phyloP scores from a whole-genome alignment of 176 grass and related monocot genomes.

The Ensete ventricosum region DNA sequence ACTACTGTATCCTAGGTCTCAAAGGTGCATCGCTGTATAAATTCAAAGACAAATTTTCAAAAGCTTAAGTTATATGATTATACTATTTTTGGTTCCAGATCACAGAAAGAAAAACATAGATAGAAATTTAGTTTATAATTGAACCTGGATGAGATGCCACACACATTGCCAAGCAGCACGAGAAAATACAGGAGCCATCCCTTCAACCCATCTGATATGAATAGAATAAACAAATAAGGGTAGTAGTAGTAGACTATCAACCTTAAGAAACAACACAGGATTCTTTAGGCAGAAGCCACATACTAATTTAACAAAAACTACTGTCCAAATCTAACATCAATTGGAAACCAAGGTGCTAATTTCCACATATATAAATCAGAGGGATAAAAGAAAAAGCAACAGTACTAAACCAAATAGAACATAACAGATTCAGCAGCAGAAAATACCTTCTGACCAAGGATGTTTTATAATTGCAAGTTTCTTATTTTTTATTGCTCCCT shows the following conservation, averaged over 20 bases:
- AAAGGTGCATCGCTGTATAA: not conserved
- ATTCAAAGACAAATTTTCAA: not conserved
- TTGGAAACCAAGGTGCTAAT: not conserved
- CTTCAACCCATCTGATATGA: constrained; percentile 78
- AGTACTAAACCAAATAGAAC: not conserved
- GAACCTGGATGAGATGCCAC: constrained; percentile 96
- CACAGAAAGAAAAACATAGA: not conserved
- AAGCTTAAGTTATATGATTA: not conserved
- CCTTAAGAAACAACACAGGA: not conserved
- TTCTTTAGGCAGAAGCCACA: not conserved
- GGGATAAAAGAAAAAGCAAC: not conserved
- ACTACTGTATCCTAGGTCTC: not conserved
- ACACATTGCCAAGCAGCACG: constrained; percentile 89
- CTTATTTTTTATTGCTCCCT: no score
- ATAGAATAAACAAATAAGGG: not conserved
- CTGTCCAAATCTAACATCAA: not conserved
- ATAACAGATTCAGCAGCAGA: not conserved
- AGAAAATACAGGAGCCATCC: constrained; percentile 99
- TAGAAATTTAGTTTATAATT: constrained; percentile 5
- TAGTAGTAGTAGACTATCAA: not conserved
- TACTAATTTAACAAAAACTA: not conserved
- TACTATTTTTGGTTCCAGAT: not conserved
- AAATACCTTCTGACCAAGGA: not conserved
- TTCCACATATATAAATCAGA: not conserved
- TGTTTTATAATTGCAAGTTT: no score